phyloP scores from a whole-genome alignment of 495 filamentous ascomycete species.

The Hypoxylon subgilvum region DNA sequence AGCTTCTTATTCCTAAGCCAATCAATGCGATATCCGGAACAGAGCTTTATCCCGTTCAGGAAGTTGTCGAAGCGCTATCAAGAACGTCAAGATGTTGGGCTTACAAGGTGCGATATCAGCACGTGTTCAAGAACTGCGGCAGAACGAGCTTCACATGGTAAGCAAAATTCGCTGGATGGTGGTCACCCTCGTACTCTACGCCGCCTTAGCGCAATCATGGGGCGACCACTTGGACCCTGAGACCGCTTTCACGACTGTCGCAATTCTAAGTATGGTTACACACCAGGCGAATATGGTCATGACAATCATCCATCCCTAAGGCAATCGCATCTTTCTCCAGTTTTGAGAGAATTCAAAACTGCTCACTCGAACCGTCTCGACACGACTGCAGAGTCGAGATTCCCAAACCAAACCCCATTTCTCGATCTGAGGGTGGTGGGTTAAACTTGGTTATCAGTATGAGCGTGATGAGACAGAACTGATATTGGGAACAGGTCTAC shows the following conservation, averaged over 20 bases:
- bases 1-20: not conserved
- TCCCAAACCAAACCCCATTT: not conserved
- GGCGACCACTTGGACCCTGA: conserved; percentile 34
- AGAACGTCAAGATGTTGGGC: conserved; percentile 68
- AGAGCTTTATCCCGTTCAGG: conserved; percentile 5
- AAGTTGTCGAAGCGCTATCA: conserved; percentile 51
- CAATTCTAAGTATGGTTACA: conserved; percentile 45
- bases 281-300: conserved; percentile 53
- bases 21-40: conserved; percentile 4
- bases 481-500: conserved; percentile 13
- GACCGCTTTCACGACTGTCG: conserved; percentile 49
- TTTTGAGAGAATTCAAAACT: conserved; percentile 47
- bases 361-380: conserved; percentile 28
- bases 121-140: conserved; percentile 58
- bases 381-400: conserved; percentile 5
- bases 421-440: conserved; percentile 39
- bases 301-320: conserved; percentile 46
- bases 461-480: not conserved
- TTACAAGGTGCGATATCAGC: conserved; percentile 49
- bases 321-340: conserved; percentile 40
- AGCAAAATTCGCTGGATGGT: conserved; percentile 58
- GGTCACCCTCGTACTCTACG: conserved; percentile 49
- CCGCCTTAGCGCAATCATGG: conserved; percentile 33
- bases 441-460: not conserved
- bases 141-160: conserved; percentile 62